Conservation (phyloP, 495 filamentous ascomycete species). For the Aspergillus campestris region DNA sequence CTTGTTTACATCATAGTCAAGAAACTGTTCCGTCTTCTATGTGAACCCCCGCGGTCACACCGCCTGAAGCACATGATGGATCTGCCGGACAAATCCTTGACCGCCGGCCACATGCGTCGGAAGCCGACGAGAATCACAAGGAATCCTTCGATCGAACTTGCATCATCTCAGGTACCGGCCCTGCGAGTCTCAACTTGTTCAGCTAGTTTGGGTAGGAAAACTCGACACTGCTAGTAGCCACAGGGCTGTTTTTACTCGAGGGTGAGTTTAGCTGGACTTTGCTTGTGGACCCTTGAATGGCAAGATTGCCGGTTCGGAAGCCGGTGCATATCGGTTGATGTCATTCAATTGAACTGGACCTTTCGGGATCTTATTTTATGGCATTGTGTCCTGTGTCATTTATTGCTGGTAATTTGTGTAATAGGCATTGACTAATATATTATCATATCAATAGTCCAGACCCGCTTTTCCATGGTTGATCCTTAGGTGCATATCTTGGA, state of each 20-base stretch:
- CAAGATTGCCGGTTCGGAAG: too few relatives aligned
- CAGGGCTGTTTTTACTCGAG: neutral
- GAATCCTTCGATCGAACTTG: neutral
- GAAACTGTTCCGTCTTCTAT: too few relatives aligned
- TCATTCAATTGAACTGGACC: too few relatives aligned
- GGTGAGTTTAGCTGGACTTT: neutral
- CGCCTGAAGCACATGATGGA: too few relatives aligned
- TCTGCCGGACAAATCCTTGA: slow-evolving; percentile 1
- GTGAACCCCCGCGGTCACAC: too few relatives aligned
- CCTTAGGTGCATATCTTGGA: neutral
- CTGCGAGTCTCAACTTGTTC: neutral
- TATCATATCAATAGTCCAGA: neutral
- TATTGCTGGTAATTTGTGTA: too few relatives aligned
- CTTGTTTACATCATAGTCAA: too few relatives aligned
- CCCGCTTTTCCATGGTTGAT: neutral
- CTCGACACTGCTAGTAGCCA: neutral
- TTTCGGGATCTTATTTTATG: too few relatives aligned
- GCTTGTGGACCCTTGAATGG: too few relatives aligned
- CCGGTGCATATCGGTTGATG: too few relatives aligned
- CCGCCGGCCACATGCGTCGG: slow-evolving; percentile 5
- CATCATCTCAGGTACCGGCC: neutral
- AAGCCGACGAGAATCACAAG: slow-evolving; percentile 3
- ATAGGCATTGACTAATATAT: too few relatives aligned
- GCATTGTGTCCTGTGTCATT: too few relatives aligned
- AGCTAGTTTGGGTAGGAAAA: neutral